Evolutionary conservation across 2,329 filamentous ascomycete genomes (phyloP), one percentile per base, ranked within the genome.

Genomic region (Penicillium sp.): DNA sequence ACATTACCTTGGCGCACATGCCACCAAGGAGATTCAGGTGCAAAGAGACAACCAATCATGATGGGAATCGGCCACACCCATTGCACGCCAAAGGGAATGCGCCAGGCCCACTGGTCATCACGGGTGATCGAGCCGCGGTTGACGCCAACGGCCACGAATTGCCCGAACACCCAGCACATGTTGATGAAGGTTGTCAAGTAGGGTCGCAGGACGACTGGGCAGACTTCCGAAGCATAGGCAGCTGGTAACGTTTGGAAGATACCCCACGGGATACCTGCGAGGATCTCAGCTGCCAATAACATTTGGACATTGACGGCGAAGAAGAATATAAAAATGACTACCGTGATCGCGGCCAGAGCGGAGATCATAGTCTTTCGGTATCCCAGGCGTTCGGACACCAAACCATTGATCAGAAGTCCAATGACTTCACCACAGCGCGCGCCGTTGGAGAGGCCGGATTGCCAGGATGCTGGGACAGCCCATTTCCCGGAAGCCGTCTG

Each of bases 1-100:
- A 72, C 56, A 9, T 70, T 67, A 1, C 72, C 75, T 47, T 72
- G 73, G 3, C 76, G 68, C 30, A 79, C 72, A 7, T 78, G 70
- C 76, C 76, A 78, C 75, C 76, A 77, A n/a, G 76, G 76, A 3
- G 71, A 77, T 57, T 78, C 76, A 0, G 77, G 77, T 3, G 76
- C 76, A 35, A 78, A 62, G 14, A 67, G 61, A 29, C 76, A 70
- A 9, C 73, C 75, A 32, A 77, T 62, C 23, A 76, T 61, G 9
- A 79, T 72, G 1, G 77, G 76, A 11, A 79, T 61, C 0, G 77
- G 76, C 74, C 76, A 79, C 62, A 75, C 76, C 78, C 78, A 78
- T 60, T 80, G 78, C 10, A 79, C 56, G 2, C 72, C 74, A 47
- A 78, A 80, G 1, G 78, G 78, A 45, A 80, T 78, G 7, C 75